A percentile compares a stretch with the other conserved stretches of the same genome.
Conservation (phyloP, 1,284 basidiomycete species). For the Abortiporus biennis region DNA sequence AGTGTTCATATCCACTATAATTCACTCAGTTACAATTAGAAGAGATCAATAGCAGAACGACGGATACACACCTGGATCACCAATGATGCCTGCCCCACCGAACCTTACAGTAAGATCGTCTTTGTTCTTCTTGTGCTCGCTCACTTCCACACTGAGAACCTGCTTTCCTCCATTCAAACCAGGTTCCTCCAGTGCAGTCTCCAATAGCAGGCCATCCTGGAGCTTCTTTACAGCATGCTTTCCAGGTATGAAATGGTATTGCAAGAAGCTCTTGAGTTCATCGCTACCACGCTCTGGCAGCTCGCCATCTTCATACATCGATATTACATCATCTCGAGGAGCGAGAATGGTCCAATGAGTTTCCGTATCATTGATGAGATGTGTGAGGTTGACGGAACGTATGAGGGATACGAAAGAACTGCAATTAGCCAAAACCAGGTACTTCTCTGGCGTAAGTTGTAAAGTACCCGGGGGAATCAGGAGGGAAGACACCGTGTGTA, state of each 20-base stretch:
- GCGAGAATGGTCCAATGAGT: slow-evolving; percentile 80
- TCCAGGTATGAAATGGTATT: slow-evolving; percentile 88
- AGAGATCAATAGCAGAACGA: slow-evolving; percentile 4
- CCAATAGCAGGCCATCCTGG: slow-evolving; percentile 67
- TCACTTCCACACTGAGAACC: slow-evolving; percentile 68
- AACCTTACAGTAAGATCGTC: slow-evolving; percentile 61
- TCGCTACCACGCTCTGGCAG: slow-evolving; percentile 61
- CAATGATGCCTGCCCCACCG: slow-evolving; percentile 78
- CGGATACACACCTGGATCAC: slow-evolving; percentile 58
- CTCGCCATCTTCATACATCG: slow-evolving; percentile 42
- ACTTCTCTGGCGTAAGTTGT: slow-evolving; percentile 88
- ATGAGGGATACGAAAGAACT: slow-evolving; percentile 86
- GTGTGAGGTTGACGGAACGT: slow-evolving; percentile 73
- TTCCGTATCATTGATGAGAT: slow-evolving; percentile 75
- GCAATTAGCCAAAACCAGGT: slow-evolving; percentile 84
- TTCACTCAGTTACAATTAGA: too few relatives aligned
- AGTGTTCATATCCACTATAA: slow-evolving; percentile 65
- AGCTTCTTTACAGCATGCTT: slow-evolving; percentile 67
- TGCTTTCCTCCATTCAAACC: slow-evolving; percentile 67
- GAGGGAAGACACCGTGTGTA: slow-evolving; percentile 84
- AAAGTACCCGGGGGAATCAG: slow-evolving; percentile 77
- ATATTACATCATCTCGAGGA: slow-evolving; percentile 82
- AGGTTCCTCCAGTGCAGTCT: slow-evolving; percentile 69
- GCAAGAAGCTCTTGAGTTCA: slow-evolving; percentile 60
- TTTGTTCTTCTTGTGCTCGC: slow-evolving; percentile 38